phyloP scores from a whole-genome alignment of 192 early-diverging fungal genomes.

The Linnemannia hyalina region DNA sequence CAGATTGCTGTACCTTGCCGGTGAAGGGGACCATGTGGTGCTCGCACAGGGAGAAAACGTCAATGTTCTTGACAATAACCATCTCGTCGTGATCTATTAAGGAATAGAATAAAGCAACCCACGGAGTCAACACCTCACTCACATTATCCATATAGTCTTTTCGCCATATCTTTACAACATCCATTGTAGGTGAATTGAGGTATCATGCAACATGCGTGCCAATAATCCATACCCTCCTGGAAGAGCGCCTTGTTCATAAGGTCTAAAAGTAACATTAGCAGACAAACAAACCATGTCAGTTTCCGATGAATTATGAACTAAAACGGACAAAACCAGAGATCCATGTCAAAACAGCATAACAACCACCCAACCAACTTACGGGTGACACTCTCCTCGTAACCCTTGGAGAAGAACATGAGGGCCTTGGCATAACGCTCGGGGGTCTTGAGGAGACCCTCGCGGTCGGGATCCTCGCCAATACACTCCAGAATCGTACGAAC shows the following conservation, averaged over 20 bases:
- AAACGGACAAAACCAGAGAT: too few species aligned
- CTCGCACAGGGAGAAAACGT: slow-evolving; percentile 97
- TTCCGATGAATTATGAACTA: not conserved
- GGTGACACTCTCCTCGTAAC: slow-evolving; percentile 94
- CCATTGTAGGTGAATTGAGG: not conserved
- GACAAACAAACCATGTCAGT: not conserved
- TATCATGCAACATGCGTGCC: not conserved
- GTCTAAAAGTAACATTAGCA: slow-evolving; percentile 57
- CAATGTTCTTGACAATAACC: slow-evolving; percentile 98
- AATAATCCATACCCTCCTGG: slow-evolving; percentile 78
- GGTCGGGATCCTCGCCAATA: slow-evolving; percentile 94
- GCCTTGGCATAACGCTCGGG: slow-evolving; percentile 98
- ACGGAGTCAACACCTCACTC: not conserved
- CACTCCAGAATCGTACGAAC: slow-evolving; percentile 91
- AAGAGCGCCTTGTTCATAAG: slow-evolving; percentile 96
- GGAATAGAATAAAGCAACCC: not conserved
- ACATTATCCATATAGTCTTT: too few species aligned
- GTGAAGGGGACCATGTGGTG: slow-evolving; percentile 99
- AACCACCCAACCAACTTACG: slow-evolving; percentile 45
- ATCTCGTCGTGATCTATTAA: slow-evolving; percentile 94
- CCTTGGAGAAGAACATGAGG: slow-evolving; percentile 97
- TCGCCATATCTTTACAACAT: too few species aligned
- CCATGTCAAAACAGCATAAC: not conserved
- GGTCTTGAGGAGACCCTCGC: slow-evolving; percentile 96
- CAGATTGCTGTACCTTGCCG: slow-evolving; percentile 80